phyloP scores from a whole-genome alignment of 148 eudicot genomes.

The Diospyros lotus region DNA sequence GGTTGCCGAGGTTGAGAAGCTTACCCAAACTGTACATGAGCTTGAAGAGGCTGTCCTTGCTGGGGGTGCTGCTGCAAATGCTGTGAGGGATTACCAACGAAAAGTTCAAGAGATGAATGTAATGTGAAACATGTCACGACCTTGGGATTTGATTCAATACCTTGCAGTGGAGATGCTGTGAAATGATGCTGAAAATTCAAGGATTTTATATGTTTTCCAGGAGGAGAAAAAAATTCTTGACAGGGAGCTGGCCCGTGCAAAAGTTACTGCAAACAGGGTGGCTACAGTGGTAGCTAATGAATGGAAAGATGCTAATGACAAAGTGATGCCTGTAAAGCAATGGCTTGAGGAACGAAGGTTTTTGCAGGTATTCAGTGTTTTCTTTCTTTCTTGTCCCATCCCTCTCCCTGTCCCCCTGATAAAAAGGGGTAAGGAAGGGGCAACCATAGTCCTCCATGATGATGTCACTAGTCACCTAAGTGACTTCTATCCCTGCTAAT shows the following conservation, averaged over 20 bases:
- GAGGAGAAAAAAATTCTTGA: conserved; percentile 79
- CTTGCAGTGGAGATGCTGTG: conserved; percentile 8
- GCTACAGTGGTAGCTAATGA: conserved; percentile 81
- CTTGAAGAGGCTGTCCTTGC: conserved; percentile 86
- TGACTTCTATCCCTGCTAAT: no score
- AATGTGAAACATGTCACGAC: conserved; percentile 15
- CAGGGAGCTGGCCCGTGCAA: conserved; percentile 75
- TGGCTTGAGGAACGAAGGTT: conserved; percentile 81
- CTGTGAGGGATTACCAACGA: conserved; percentile 74
- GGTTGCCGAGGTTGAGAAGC: conserved; percentile 80
- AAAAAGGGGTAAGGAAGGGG: no score
- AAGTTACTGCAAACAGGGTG: conserved; percentile 76
- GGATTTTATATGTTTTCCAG: conserved; percentile 23
- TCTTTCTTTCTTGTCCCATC: no score
- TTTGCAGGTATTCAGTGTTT: conserved; percentile 43
- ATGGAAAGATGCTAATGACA: conserved; percentile 80
- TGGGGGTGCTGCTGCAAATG: conserved; percentile 85
- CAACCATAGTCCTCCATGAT: no score
- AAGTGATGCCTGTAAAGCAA: conserved; percentile 81
- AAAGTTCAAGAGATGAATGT: conserved; percentile 88
- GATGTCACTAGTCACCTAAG: no score
- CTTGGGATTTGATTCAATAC: neutral
- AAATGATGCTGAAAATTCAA: conserved; percentile 7
- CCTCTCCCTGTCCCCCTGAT: no score
- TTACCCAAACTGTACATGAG: conserved; percentile 69